phyloP scores from a whole-genome alignment of 2,329 filamentous ascomycete genomes.

The Cryphonectria radicalis region DNA sequence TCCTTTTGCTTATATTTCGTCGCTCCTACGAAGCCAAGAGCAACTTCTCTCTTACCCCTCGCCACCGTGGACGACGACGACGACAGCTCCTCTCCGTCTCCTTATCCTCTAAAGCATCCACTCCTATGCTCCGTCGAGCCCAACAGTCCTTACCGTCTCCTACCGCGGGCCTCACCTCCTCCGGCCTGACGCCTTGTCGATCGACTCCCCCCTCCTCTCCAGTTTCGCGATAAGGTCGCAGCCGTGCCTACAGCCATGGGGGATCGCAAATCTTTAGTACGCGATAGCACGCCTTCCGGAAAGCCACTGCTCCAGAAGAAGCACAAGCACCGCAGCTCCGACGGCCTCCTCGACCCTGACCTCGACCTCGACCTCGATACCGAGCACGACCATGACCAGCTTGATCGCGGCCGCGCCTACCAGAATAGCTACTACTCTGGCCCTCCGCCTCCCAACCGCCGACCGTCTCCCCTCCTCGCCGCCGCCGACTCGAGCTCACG shows the following conservation, averaged over 20 bases:
- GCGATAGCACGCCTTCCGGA: slow-evolving; percentile 21
- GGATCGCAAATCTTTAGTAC: slow-evolving; percentile 17
- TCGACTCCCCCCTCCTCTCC: neutral
- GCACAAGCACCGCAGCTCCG: slow-evolving; percentile 27
- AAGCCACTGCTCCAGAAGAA: slow-evolving; percentile 28
- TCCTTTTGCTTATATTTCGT: neutral
- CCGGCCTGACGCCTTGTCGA: neutral
- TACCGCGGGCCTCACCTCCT: neutral
- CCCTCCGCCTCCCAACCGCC: slow-evolving; percentile 12
- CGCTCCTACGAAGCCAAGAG: neutral
- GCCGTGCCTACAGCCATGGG: slow-evolving; percentile 15
- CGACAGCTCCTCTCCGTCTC: neutral
- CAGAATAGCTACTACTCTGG: slow-evolving; percentile 26
- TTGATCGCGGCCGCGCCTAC: slow-evolving; percentile 24
- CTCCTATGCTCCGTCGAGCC: neutral
- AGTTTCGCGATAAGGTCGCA: neutral
- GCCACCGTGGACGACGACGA: neutral
- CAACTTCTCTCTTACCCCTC: neutral
- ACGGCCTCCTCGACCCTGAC: slow-evolving; percentile 25
- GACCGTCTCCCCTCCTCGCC: slow-evolving; percentile 15
- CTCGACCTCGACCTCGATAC: slow-evolving; percentile 31
- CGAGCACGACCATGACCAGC: slow-evolving; percentile 30
- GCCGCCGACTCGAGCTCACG: slow-evolving; percentile 17
- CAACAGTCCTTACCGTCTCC: neutral
- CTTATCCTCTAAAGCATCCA: neutral